Evolutionary conservation across 805 yeast species (phyloP).

Genomic region (Yamadazyma takamatsuzukensis): DNA sequence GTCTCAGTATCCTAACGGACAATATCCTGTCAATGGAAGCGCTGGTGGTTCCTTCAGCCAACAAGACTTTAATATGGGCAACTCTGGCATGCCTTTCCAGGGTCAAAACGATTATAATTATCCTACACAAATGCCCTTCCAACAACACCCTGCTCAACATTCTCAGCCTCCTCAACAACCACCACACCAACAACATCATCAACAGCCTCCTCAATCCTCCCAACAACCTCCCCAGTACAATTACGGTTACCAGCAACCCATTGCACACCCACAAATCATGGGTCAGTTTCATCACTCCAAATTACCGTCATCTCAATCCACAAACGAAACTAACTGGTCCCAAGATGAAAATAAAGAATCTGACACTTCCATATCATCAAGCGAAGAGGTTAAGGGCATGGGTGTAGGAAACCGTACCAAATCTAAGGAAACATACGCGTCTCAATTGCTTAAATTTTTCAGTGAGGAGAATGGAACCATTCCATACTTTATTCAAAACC

Average conservation of each 20-base stretch:
- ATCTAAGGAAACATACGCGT: slow-evolving; percentile 43
- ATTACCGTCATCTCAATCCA: slow-evolving; percentile 30
- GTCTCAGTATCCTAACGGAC: slow-evolving; percentile 5
- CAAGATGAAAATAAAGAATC: slow-evolving; percentile 40
- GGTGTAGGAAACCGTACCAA: slow-evolving; percentile 30
- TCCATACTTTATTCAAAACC: slow-evolving; percentile 63
- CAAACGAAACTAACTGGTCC: slow-evolving; percentile 45
- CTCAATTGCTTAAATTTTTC: slow-evolving; percentile 39
- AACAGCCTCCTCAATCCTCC: slow-evolving; percentile 2
- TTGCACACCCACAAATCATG: slow-evolving; percentile 16
- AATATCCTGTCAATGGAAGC: slow-evolving; percentile 7
- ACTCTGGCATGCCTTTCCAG: background rate
- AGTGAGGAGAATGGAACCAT: slow-evolving; percentile 43
- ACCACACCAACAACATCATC: slow-evolving; percentile 13
- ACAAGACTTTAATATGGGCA: slow-evolving; percentile 3
- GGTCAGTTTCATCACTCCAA: slow-evolving; percentile 16
- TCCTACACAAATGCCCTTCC: slow-evolving; percentile 23
- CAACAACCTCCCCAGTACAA: slow-evolving; percentile 3
- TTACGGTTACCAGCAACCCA: slow-evolving; percentile 9
- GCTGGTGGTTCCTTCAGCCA: slow-evolving; percentile 7
- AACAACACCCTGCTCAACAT: slow-evolving; percentile 21
- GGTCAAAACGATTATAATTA: slow-evolving; percentile 16
- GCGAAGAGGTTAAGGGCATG: slow-evolving; percentile 16
- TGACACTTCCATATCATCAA: slow-evolving; percentile 37
- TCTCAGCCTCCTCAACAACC: slow-evolving; percentile 19